phyloP scores from a whole-genome alignment of 2,329 filamentous ascomycete genomes.

The Fusarium sp. region DNA sequence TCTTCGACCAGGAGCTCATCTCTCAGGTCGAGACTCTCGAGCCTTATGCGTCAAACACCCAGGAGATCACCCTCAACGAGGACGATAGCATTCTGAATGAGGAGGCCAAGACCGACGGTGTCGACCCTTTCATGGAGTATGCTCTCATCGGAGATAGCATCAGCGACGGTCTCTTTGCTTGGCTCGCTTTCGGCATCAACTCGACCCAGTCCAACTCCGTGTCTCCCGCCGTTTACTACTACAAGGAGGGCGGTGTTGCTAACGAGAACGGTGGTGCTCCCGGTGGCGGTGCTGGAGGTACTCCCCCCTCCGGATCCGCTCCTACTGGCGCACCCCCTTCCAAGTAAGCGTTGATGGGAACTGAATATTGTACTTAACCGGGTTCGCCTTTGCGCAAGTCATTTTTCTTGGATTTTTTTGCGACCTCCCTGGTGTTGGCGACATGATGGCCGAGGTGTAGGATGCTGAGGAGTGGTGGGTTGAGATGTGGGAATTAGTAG shows the following conservation, averaged over 20 bases:
- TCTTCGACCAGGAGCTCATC: slow-evolving; percentile 67
- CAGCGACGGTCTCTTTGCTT: slow-evolving; percentile 66
- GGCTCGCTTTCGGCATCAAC: slow-evolving; percentile 68
- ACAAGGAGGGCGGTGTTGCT: slow-evolving; percentile 42
- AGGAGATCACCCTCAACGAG: slow-evolving; percentile 63
- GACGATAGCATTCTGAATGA: slow-evolving; percentile 64
- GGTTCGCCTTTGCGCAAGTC: no score
- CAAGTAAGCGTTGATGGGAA: background rate
- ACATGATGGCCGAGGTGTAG: no score
- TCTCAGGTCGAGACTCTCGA: slow-evolving; percentile 61
- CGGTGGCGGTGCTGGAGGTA: slow-evolving; percentile 27
- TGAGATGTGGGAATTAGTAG: no score
- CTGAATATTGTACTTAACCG: no score
- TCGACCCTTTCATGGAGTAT: slow-evolving; percentile 71
- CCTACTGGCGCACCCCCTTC: slow-evolving; percentile 13
- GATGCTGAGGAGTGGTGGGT: no score
- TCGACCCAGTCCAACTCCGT: slow-evolving; percentile 42
- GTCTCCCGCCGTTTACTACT: slow-evolving; percentile 37
- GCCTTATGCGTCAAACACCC: slow-evolving; percentile 64
- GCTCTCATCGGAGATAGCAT: slow-evolving; percentile 67
- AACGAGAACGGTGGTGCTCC: slow-evolving; percentile 32
- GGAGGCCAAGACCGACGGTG: slow-evolving; percentile 61
- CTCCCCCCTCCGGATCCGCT: slow-evolving; percentile 20
- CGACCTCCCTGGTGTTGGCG: no score
- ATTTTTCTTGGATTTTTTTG: no score